These are phyloP conservation scores for Pulveroboletus sp. DNA, from an alignment of 768 basidiomycete genomes.

Conservation along the genomic window DNA sequence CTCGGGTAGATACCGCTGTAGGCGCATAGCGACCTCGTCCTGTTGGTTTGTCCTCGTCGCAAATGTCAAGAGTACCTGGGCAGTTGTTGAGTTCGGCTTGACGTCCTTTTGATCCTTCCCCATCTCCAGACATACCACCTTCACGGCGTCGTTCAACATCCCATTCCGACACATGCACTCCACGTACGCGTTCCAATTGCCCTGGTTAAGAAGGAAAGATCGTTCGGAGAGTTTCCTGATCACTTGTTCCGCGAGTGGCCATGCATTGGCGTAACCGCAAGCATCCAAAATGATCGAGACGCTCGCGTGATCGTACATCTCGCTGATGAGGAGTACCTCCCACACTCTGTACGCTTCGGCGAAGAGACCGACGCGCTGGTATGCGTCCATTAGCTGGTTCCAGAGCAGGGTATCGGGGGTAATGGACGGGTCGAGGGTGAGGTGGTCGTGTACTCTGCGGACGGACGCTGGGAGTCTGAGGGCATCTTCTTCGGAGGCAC, in stretches of 20 bases:
- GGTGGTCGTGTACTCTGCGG: conserved; percentile 64
- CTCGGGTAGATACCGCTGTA: conserved; percentile 39
- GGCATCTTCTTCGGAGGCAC: conserved; percentile 20
- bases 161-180: conserved; percentile 81
- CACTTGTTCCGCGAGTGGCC: conserved; percentile 49
- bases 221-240: conserved; percentile 46
- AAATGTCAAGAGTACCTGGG: conserved; percentile 52
- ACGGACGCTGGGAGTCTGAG: conserved; percentile 44
- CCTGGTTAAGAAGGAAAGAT: conserved; percentile 51
- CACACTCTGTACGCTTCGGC: conserved; percentile 72
- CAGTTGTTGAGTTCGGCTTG: conserved; percentile 45
- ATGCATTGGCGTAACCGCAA: conserved; percentile 59
- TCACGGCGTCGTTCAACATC: conserved; percentile 60
- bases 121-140: conserved; percentile 64
- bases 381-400: conserved; percentile 88
- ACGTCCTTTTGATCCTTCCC: conserved; percentile 38
- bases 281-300: conserved; percentile 85
- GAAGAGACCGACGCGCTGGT: conserved; percentile 72
- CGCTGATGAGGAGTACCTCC: conserved; percentile 64
- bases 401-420: conserved; percentile 65
- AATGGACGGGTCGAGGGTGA: conserved; percentile 76
- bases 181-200: conserved; percentile 78
- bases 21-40: conserved; percentile 40
- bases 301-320: conserved; percentile 53
- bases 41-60: conserved; percentile 41